Evolutionary conservation across 176 grass and related monocot species (phyloP).

Genomic region (Tillandsia fasciculata): DNA sequence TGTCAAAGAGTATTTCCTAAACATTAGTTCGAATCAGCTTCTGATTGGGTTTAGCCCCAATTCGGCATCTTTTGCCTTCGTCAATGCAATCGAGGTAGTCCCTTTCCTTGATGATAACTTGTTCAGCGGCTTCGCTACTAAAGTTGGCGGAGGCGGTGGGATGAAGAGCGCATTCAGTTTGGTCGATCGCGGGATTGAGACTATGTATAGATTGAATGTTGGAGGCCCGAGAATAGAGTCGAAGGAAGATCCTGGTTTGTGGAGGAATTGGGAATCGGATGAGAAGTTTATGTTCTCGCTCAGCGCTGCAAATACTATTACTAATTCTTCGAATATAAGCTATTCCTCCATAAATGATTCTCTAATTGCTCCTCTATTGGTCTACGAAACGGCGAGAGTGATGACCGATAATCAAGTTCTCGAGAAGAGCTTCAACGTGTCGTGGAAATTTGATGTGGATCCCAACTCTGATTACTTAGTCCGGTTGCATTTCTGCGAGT

Average conservation of each 20-base stretch:
- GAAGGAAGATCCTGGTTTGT: slow-evolving; percentile 9
- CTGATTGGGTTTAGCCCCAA: slow-evolving; percentile 14
- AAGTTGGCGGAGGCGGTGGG: not conserved
- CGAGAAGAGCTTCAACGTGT: slow-evolving; percentile 22
- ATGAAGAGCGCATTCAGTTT: not conserved
- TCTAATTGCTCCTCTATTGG: slow-evolving; percentile 4
- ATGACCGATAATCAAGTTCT: slow-evolving; percentile 20
- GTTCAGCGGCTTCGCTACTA: not conserved
- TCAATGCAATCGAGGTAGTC: slow-evolving; percentile 18
- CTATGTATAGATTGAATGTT: slow-evolving; percentile 29
- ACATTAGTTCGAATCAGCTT: slow-evolving; percentile 2
- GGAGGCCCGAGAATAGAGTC: slow-evolving; percentile 14
- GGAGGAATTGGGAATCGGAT: slow-evolving; percentile 21
- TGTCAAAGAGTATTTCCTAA: slow-evolving; percentile 16
- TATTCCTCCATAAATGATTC: slow-evolving; percentile 1
- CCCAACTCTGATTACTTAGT: slow-evolving; percentile 24
- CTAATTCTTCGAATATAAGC: slow-evolving; percentile 15
- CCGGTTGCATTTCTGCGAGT: slow-evolving; percentile 21
- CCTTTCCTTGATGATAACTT: not conserved
- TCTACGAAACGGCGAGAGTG: slow-evolving; percentile 16
- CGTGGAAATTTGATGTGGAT: slow-evolving; percentile 26
- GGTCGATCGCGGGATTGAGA: slow-evolving; percentile 12
- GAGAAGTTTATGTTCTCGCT: slow-evolving; percentile 21
- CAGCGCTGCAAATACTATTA: slow-evolving; percentile 10
- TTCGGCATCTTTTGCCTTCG: slow-evolving; percentile 17